Evolutionary conservation across 805 yeast species (phyloP), one percentile per base, ranked within the genome.

Genomic region (Kluyveromyces starmeri): DNA sequence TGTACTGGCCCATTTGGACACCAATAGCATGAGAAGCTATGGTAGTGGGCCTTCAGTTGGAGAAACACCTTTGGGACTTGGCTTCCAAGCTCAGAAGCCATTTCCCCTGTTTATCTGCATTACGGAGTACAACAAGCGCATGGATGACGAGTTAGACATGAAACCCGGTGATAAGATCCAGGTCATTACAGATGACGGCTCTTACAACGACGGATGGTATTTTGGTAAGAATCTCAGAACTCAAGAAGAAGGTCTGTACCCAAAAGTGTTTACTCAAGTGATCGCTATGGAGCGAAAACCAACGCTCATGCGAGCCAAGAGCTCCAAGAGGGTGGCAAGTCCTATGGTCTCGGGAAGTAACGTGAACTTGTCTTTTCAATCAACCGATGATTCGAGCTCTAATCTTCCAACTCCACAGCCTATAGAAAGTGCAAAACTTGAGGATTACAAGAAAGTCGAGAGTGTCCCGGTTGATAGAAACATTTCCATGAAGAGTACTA

Each of bases 181-280:
- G 55, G 84, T 92, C 6, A 73, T 92, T 15, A 84, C 94, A 28
- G 96, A 86, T 58, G 98, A 92, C 59, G 73, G 79, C 42, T 96
- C 84, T 51, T 92, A 82, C 58, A 82, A 83, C 48, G 97, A 92
- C 58, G 96, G 97, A 12, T 92, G 99, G 99, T 92, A 80, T 53
- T 81, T 83, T 70, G 95, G 96, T 3, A 77, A 75, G 40, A 88
- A 88, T 47, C 52, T 84, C 32, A 51, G 71, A 32, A 77, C 89
- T 0, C 72, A 74, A 35, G 70, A 73, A 35, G 89, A 84, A 9
- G 98, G 98, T 0, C 63, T 89, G 27, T 92, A 86, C 51, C 98
- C 98, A 10, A 83, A 82, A 45, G 75, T 85, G 3, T 89, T 89
- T 57, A 88, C 96, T 2, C 78, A 78, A 45, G 53, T 71, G 7